phyloP scores from a whole-genome alignment of 169 alveolate genomes.

The Cryptosporidium andersoni region DNA sequence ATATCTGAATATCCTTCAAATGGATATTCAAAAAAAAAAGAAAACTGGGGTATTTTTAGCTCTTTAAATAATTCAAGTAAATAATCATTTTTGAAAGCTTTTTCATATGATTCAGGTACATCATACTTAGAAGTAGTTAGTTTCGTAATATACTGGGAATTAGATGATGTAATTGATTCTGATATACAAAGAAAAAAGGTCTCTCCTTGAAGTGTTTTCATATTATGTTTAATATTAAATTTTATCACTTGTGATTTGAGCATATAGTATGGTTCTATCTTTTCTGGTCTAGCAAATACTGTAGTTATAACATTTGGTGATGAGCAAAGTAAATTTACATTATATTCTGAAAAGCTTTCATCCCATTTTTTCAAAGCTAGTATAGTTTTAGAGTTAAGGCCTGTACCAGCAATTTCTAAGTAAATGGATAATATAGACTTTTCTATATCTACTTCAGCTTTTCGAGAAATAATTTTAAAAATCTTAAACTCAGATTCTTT shows the following conservation, averaged over 20 bases:
- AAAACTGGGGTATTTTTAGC: too few species aligned
- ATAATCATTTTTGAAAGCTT: too few species aligned
- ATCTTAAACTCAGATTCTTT: too few species aligned
- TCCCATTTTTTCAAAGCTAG: constrained; percentile 34
- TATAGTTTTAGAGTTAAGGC: not conserved
- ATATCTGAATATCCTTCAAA: too few species aligned
- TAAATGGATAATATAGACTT: too few species aligned
- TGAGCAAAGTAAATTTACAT: constrained; percentile 17
- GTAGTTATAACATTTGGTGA: constrained; percentile 33
- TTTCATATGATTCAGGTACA: not conserved
- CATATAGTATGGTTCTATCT: not conserved
- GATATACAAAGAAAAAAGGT: constrained; percentile 52
- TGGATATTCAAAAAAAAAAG: too few species aligned
- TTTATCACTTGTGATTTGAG: not conserved
- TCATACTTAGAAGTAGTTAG: constrained; percentile 5
- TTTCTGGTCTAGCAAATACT: not conserved
- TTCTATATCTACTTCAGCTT: too few species aligned
- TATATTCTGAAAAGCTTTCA: constrained; percentile 1
- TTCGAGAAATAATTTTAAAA: too few species aligned
- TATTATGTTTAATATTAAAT: constrained; percentile 7
- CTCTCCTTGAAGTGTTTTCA: not conserved
- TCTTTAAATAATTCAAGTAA: too few species aligned
- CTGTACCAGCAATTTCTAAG: not conserved
- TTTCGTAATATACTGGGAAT: constrained; percentile 37
- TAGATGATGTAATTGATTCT: constrained; percentile 20